Evolutionary conservation across 2,329 filamentous ascomycete genomes (phyloP).

Genomic region (Fusarium sp.): DNA sequence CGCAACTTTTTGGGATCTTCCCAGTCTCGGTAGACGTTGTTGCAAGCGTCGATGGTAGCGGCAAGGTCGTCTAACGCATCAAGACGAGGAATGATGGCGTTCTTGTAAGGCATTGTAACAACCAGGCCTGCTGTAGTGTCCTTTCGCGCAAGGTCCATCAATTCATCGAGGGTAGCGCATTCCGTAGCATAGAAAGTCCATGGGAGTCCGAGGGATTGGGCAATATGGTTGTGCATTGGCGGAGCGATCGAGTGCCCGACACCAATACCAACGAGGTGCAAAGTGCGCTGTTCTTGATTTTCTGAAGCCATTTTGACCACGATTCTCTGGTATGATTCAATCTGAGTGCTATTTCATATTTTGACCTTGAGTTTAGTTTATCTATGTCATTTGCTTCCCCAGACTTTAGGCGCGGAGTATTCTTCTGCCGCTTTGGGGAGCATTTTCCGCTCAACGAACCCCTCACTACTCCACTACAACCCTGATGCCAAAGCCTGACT

Average conservation of each 20-base stretch:
- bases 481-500: rapidly evolving
- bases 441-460: background rate
- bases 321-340: background rate
- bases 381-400: background rate
- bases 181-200: slow-evolving; percentile 15
- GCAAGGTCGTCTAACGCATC: background rate
- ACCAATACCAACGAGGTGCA: slow-evolving; percentile 14
- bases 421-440: slow-evolving; percentile 2
- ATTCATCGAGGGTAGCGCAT: background rate
- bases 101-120: slow-evolving; percentile 14
- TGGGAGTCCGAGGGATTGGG: background rate
- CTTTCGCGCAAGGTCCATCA: background rate
- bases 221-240: slow-evolving; percentile 15
- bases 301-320: background rate
- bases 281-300: background rate
- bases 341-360: rapidly evolving
- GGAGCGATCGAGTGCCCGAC: slow-evolving; percentile 17
- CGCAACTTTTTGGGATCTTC: background rate
- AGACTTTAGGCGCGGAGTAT: background rate
- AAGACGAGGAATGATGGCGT: background rate
- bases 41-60: background rate
- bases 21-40: slow-evolving; percentile 7
- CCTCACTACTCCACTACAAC: background rate
- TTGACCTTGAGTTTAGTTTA: background rate
- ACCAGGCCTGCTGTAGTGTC: background rate